A percentile compares a stretch with the other conserved stretches of the same genome.
Evolutionary conservation across 2,329 filamentous ascomycete genomes (phyloP).

Genomic region (Bipolaris zeicola): DNA sequence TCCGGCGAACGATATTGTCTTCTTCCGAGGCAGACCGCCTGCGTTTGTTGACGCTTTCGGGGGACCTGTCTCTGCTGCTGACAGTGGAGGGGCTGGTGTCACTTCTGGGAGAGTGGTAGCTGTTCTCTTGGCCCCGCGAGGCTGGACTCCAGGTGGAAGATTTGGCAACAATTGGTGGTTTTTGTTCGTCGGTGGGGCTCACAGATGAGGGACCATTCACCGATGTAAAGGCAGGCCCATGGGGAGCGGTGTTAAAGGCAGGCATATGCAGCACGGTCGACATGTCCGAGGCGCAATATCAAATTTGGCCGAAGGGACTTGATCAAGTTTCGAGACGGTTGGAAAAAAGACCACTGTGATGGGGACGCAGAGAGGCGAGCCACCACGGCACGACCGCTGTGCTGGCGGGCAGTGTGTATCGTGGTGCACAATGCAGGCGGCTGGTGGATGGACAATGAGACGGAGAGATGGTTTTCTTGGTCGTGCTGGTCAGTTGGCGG

Average conservation of each 20-base stretch:
- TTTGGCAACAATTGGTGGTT: constrained; percentile 23
- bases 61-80: constrained; percentile 28
- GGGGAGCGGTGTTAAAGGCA: constrained; percentile 34
- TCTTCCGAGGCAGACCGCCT: constrained; percentile 70
- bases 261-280: constrained; percentile 43
- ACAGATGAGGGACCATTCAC: constrained; percentile 44
- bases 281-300: constrained; percentile 26
- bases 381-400: constrained; percentile 2
- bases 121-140: constrained; percentile 24
- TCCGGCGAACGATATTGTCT: constrained; percentile 47
- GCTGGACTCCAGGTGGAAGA: constrained; percentile 26
- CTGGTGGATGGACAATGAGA: neutral
- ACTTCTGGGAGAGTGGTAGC: constrained; percentile 25
- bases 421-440: constrained; percentile 19
- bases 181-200: constrained; percentile 32
- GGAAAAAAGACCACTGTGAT: constrained; percentile 2
- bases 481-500: neutral
- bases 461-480: neutral
- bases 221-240: constrained; percentile 45
- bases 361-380: constrained; percentile 3
- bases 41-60: constrained; percentile 55
- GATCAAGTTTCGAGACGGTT: neutral
- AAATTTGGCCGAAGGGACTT: neutral
- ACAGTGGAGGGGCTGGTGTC: constrained; percentile 29
- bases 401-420: neutral